Evolutionary conservation across 371 early-diverging fungal species (phyloP), one percentile per base, ranked within the genome.

Genomic region (Mortierella sp.): DNA sequence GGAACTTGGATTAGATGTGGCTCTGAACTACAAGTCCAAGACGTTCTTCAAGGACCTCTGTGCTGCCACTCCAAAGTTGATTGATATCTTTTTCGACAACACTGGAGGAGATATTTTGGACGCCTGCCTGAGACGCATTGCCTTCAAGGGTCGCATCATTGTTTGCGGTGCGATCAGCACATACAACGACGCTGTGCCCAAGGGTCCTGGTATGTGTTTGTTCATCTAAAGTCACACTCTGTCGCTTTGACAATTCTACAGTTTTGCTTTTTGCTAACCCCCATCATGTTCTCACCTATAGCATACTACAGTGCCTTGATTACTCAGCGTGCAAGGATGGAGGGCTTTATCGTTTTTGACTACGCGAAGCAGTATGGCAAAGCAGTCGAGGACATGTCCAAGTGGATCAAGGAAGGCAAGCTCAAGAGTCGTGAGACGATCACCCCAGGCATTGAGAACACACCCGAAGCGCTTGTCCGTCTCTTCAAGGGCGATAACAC

Each of bases 401-500:
- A 81, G 40, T 88, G 89, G 87, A 67, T 94, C 61, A 73, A 84
- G 70, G 84, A 88, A 14, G 89, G 90, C 47, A 87, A 91, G 77
- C 71, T 95, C 55, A 78, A 85, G 68, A 90, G 90, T 74, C 79
- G 72, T 10, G 88, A 91, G 63, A 76, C 83, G 25, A 68, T 94
- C 24, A 79, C 83, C 24, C 83, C 90, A n/a, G 96, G 96, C 14
- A 82, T 95, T 57, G 95, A 94, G 50, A 90, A 87, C 50, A 87
- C 92, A 10, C 95, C 95, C 14, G 77, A 83, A 41, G 94, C 92
- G 2, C 83, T 94, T 45, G 72, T 93, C 28, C 89, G 85, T 52
- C 80, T 96, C 63, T 83, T 94, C 63, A 85, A 86, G 54, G 95
- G 95, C 43, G 83, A 78, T n/a, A 95, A 94, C 83, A 88, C 88